phyloP scores from a whole-genome alignment of 2,329 filamentous ascomycete species.

The Sporothrix pallida region DNA sequence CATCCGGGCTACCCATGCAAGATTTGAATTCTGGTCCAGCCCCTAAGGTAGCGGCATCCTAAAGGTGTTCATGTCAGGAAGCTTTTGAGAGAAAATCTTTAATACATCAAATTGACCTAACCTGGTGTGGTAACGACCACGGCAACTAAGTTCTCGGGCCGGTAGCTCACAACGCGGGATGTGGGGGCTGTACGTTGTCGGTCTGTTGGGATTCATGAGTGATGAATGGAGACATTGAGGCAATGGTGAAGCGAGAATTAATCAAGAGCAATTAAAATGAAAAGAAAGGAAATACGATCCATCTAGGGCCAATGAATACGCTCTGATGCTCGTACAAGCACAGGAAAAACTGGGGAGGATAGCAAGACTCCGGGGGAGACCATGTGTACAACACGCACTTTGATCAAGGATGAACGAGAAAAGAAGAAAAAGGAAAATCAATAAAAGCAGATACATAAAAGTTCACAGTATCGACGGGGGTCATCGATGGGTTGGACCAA shows the following conservation, averaged over 20 bases:
- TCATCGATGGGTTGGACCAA: background rate
- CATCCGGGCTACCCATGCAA: too few species aligned
- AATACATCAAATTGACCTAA: background rate
- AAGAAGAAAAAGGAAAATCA: background rate
- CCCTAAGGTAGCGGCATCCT: too few species aligned
- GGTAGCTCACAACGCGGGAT: background rate
- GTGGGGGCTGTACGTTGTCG: background rate
- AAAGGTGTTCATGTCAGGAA: background rate
- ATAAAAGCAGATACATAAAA: too few species aligned
- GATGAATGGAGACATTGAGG: too few species aligned
- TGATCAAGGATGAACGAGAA: background rate
- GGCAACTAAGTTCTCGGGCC: slow-evolving; percentile 17
- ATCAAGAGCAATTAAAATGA: background rate
- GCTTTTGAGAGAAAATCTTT: background rate
- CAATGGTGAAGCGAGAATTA: too few species aligned
- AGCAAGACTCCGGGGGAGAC: slow-evolving; percentile 6
- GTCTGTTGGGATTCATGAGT: background rate
- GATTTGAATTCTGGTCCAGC: background rate
- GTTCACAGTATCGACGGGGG: background rate
- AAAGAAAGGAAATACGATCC: too few species aligned
- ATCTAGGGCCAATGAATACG: background rate
- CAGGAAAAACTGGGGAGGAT: background rate
- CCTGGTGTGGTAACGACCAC: slow-evolving; percentile 3
- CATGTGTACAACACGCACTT: background rate
- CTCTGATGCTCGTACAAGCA: background rate